Conservation (phyloP, 2,329 filamentous ascomycete genomes). For the Falciphora oryzae region DNA sequence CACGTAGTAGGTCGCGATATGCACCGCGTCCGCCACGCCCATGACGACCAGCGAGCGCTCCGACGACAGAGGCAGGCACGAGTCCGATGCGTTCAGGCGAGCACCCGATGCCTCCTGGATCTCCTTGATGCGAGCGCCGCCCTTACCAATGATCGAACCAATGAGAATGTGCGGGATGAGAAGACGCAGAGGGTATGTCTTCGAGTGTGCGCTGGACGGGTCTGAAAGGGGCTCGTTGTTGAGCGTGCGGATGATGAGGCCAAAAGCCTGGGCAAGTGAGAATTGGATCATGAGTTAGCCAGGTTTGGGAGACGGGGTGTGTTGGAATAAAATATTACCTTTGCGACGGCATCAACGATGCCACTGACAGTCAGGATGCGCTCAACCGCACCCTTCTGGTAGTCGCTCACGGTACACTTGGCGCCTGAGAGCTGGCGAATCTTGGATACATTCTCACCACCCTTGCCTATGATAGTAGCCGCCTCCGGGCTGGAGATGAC, state of each 20-base stretch:
- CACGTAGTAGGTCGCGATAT: slow-evolving; percentile 98
- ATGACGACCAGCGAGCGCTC: slow-evolving; percentile 97
- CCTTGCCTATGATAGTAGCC: slow-evolving; percentile 96
- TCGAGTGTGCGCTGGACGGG: slow-evolving; percentile 86
- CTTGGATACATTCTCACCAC: slow-evolving; percentile 96
- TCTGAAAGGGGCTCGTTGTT: slow-evolving; percentile 93
- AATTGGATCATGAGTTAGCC: neutral
- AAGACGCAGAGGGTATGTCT: slow-evolving; percentile 93
- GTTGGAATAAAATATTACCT: slow-evolving; percentile 52
- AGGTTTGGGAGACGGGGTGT: too few relatives aligned
- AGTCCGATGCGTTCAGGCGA: slow-evolving; percentile 91
- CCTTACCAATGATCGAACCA: slow-evolving; percentile 97
- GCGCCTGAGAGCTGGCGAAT: slow-evolving; percentile 92
- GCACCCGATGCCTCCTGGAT: slow-evolving; percentile 98
- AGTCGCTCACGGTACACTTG: slow-evolving; percentile 98
- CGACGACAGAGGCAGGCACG: slow-evolving; percentile 87
- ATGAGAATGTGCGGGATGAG: slow-evolving; percentile 96
- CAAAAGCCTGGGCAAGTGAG: slow-evolving; percentile 66
- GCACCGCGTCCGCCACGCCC: slow-evolving; percentile 94
- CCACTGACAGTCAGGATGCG: slow-evolving; percentile 97
- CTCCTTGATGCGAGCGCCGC: slow-evolving; percentile 90
- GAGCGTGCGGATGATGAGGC: slow-evolving; percentile 93
- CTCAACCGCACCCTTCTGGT: slow-evolving; percentile 93
- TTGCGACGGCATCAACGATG: slow-evolving; percentile 91
- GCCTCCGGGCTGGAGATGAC: slow-evolving; percentile 97